phyloP scores from a whole-genome alignment of 2,329 filamentous ascomycete genomes.

The Aspergillus ochraceoroseus region DNA sequence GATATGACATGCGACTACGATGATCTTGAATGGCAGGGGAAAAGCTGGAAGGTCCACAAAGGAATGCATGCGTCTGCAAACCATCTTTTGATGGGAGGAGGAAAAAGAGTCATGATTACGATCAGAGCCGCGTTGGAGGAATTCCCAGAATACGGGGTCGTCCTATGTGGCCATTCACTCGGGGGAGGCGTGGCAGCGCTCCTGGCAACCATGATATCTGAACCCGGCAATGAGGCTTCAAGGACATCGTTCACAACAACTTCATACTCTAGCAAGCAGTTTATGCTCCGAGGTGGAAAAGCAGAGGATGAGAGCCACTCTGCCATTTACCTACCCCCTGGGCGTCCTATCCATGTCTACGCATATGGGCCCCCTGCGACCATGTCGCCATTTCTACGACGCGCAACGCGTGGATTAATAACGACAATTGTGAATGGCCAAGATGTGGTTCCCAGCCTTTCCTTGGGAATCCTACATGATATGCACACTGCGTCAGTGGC shows the following conservation, averaged over 20 bases:
- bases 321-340: slow-evolving; percentile 55
- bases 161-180: slow-evolving; percentile 65
- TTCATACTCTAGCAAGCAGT: slow-evolving; percentile 34
- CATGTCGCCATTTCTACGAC: slow-evolving; percentile 64
- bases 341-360: slow-evolving; percentile 71
- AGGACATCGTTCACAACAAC: slow-evolving; percentile 61
- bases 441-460: slow-evolving; percentile 69
- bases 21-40: slow-evolving; percentile 55
- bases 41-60: slow-evolving; percentile 65
- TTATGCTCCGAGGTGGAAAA: background rate
- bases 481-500: slow-evolving; percentile 66
- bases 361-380: slow-evolving; percentile 71
- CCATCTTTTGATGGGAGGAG: slow-evolving; percentile 62
- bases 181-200: slow-evolving; percentile 66
- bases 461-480: slow-evolving; percentile 68
- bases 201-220: slow-evolving; percentile 65
- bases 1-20: slow-evolving; percentile 73
- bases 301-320: slow-evolving; percentile 21
- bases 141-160: slow-evolving; percentile 64
- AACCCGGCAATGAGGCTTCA: slow-evolving; percentile 49
- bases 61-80: slow-evolving; percentile 68
- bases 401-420: slow-evolving; percentile 66
- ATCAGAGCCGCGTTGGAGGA: slow-evolving; percentile 62
- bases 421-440: slow-evolving; percentile 69
- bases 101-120: slow-evolving; percentile 62